These are phyloP conservation scores for Hirschfeldia incana DNA, from an alignment of 345 rosid species.

Conservation along the genomic window DNA sequence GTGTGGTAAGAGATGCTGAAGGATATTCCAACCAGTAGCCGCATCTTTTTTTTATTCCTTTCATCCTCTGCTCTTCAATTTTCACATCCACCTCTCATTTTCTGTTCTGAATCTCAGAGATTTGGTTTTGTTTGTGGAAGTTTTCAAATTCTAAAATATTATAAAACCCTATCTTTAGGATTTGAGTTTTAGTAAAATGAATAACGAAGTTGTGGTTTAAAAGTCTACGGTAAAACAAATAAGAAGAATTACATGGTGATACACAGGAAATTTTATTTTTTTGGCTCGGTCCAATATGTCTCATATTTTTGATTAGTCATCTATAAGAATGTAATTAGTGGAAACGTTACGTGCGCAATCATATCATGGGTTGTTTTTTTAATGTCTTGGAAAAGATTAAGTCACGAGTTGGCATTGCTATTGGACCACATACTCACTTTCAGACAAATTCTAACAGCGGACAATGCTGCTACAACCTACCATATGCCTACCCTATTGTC, in stretches of 20 bases:
- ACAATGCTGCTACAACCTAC: conserved; percentile 5
- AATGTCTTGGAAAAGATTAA: neutral
- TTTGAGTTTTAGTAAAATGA: neutral
- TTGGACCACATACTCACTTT: conserved; percentile 33
- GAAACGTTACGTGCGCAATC: neutral
- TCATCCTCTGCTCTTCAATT: neutral
- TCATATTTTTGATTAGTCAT: neutral
- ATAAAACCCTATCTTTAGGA: conserved; percentile 26
- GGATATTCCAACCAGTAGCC: conserved; percentile 44
- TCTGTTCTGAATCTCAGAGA: conserved; percentile 18
- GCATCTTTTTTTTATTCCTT: conserved; percentile 29
- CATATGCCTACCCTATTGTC: neutral
- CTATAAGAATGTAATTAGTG: neutral
- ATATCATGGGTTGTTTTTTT: conserved; percentile 14
- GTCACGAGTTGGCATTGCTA: conserved; percentile 26
- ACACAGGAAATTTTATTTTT: neutral
- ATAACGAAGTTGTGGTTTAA: conserved; percentile 22
- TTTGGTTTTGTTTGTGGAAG: conserved; percentile 29
- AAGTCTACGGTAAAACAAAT: neutral
- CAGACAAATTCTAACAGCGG: conserved; percentile 18
- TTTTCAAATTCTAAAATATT: neutral
- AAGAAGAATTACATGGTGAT: neutral
- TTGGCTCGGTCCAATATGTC: neutral
- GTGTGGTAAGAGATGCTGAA: conserved; percentile 38
- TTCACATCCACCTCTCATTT: conserved; percentile 35